phyloP scores from a whole-genome alignment of 2,329 filamentous ascomycete species.

The Acrocalymma vagum region DNA sequence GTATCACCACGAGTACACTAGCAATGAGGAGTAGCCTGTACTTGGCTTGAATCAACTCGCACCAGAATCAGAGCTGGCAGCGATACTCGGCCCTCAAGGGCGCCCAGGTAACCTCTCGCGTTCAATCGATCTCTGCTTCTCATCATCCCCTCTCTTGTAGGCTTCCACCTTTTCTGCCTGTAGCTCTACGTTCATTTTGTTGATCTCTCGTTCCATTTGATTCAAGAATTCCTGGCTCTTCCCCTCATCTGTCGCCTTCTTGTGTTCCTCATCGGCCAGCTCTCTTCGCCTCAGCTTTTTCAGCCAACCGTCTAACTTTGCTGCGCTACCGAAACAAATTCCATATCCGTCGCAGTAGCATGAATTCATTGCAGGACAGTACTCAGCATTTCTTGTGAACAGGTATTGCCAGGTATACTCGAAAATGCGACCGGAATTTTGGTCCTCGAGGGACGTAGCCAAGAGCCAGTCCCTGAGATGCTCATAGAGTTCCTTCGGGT shows the following conservation, averaged over 20 bases:
- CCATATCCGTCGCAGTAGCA: conserved; percentile 69
- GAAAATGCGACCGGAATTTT: conserved; percentile 59
- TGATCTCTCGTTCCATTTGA: conserved; percentile 7
- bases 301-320: conserved; percentile 16
- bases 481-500: conserved; percentile 55
- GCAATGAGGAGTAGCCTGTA: too few relatives aligned
- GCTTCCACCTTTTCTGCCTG: conserved; percentile 11
- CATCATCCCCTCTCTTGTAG: conserved; percentile 17
- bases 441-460: conserved; percentile 53
- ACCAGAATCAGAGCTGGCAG: too few relatives aligned
- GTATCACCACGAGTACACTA: too few relatives aligned
- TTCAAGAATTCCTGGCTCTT: conserved; percentile 6
- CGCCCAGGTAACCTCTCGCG: conserved; percentile 9
- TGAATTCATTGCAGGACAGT: conserved; percentile 31
- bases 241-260: conserved; percentile 8
- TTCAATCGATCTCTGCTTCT: conserved; percentile 15
- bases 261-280: conserved; percentile 10
- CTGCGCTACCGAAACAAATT: conserved; percentile 61
- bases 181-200: conserved; percentile 13
- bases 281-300: conserved; percentile 13
- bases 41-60: too few relatives aligned
- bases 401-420: conserved; percentile 62
- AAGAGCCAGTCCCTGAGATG: conserved; percentile 55
- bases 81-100: too few relatives aligned
- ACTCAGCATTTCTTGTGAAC: conserved; percentile 38